Percentiles rank a stretch among this genome's conserved stretches.
Conservation (phyloP, 2,329 filamentous ascomycete species). For the Ophiosphaerella narmari region DNA sequence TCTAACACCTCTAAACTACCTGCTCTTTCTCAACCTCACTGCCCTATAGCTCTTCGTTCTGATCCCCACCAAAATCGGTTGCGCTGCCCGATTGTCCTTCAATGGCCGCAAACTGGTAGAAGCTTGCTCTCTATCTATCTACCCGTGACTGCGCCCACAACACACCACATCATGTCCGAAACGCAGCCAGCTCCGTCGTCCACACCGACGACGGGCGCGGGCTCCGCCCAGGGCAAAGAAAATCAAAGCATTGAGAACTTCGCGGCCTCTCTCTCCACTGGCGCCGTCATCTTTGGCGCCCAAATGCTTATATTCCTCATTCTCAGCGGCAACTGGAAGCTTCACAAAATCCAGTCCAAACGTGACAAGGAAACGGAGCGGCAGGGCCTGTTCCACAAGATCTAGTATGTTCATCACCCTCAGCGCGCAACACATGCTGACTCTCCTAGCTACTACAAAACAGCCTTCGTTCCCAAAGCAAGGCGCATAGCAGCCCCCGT, state of each 20-base stretch:
- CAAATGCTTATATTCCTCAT: constrained; percentile 42
- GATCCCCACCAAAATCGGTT: not conserved
- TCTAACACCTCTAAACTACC: not conserved
- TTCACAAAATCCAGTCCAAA: constrained; percentile 25
- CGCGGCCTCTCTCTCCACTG: constrained; percentile 42
- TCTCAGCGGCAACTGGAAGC: constrained; percentile 46
- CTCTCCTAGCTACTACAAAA: constrained; percentile 44
- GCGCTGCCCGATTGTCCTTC: not conserved
- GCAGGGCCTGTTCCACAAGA: constrained; percentile 44
- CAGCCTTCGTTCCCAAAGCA: constrained; percentile 43
- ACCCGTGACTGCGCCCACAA: not conserved
- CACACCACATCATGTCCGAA: constrained; percentile 11
- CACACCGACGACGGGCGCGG: constrained; percentile 5
- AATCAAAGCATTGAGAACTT: constrained; percentile 47
- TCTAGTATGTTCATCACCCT: constrained; percentile 34
- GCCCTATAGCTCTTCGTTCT: not conserved
- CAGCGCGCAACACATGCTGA: constrained; percentile 16
- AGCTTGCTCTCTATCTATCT: not conserved
- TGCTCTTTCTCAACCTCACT: not conserved
- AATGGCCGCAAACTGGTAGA: constrained; percentile 1
- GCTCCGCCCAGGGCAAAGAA: constrained; percentile 13
- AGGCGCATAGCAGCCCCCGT: constrained; percentile 41
- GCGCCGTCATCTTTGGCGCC: constrained; percentile 42
- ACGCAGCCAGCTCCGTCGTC: constrained; percentile 3
- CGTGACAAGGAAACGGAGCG: constrained; percentile 27